Base-by-base conservation (phyloP, 345 rosid genomes). In the Eucalyptus pauciflora region DNA sequence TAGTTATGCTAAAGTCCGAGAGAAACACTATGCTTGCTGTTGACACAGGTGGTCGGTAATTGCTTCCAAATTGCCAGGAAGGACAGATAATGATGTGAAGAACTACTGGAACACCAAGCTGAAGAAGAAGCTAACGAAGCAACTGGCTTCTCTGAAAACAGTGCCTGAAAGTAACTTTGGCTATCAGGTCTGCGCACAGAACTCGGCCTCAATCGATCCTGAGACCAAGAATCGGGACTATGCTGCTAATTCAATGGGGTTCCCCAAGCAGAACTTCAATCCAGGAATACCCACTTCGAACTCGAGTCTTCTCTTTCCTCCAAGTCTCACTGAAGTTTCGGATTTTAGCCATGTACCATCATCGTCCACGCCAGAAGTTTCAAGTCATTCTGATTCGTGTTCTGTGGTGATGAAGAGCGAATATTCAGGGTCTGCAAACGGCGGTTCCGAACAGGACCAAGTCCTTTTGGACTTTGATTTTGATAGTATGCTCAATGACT, bases 31-130 rank as follows among this genome's bases (percentile, higher is more conserved):
- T 25, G 27, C 29, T 71, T 43, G 31, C 29, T 56, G 62, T 45
- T 50, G 15, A 67, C 60, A 4, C 88, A 89, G 90, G 86, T 89
- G 90, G 90, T 86, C 90, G 13, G 85, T 89, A 20, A 89, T 89
- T 67, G 90, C 90, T 16, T 86, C 90, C 50, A 67, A 69, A 9
- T 49, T 89, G 85, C 90, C 88, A 12, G 88, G 90, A 24, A 89
- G 90, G n/a, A 89, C 90, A 5, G 90, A 89, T 22, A 89, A 89
- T 33, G 90, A 89, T 48, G 85, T 89, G 25, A 89, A 89, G 88
- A 89, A 89, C 45, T 89, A 89, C 48, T 89, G 90, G 90, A 89
- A 89, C 50, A 89, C 90, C 33, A 89, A 87, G 67, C 88, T 89
- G 52, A 89, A 89, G 90, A 89, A 52, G 88, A 89, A 89, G 86